Conservation (phyloP, 1,284 basidiomycete genomes). For the Cutaneotrichosporon cutaneum region DNA sequence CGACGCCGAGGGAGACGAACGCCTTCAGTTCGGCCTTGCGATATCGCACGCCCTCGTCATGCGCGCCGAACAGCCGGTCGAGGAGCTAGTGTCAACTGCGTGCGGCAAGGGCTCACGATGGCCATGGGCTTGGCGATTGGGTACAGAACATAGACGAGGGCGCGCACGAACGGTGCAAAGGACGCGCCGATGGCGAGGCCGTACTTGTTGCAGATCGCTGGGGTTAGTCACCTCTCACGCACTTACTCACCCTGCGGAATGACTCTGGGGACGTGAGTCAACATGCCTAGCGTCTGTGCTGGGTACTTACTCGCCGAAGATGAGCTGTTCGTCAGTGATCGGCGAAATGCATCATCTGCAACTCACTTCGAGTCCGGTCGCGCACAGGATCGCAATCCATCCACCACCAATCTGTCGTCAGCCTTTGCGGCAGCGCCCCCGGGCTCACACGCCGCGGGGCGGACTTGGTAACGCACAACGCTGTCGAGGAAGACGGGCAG, state of each 20-base stretch:
- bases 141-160: constrained; percentile 53
- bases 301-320: constrained; percentile 27
- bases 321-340: constrained; percentile 15
- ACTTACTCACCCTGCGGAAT: constrained; percentile 42
- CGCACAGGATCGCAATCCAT: constrained; percentile 41
- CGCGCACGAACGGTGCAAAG: constrained; percentile 55
- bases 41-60: constrained; percentile 65
- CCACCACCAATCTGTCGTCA: constrained; percentile 48
- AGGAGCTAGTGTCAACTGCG: constrained; percentile 48
- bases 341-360: neutral
- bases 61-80: constrained; percentile 55
- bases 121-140: constrained; percentile 55
- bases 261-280: constrained; percentile 33
- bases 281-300: neutral
- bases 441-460: neutral
- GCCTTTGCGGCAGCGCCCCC: neutral
- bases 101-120: constrained; percentile 29
- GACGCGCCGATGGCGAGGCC: constrained; percentile 57
- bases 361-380: constrained; percentile 33
- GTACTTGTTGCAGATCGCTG: constrained; percentile 56
- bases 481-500: constrained; percentile 55
- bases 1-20: constrained; percentile 67
- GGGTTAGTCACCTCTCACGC: neutral
- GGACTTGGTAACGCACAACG: constrained; percentile 31
- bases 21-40: constrained; percentile 88